Base-by-base conservation (phyloP, 768 basidiomycete species). In the Naganishia onofrii region DNA sequence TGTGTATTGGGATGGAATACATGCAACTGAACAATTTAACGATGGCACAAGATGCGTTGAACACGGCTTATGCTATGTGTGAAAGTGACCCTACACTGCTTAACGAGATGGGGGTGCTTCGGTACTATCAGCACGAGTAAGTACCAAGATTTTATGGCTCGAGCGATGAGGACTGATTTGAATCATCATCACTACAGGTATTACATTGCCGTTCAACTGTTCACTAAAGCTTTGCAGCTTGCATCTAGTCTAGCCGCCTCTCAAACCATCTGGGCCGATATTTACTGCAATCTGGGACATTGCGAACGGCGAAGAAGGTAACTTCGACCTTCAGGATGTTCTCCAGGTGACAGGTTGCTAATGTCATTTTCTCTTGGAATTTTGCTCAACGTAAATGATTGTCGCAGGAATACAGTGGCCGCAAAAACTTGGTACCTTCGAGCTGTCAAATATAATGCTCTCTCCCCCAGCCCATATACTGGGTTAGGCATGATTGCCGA, bases 1-100 rank as follows among this genome's bases (percentile, higher is more conserved):
- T 94, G 82, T 98, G 93, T 77, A 92, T 98, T 55, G 96, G 95
- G 7, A 98, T 97, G 94, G 95, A 99, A 80, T 91, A 98, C 74
- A 91, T 99, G 44, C 89, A 89, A 77, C 84, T 99, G 8, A 90
- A 89, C 32, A 92, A 97, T 72, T 85, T 87, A 72, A 78, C 81
- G 28, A 84, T 92, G 54, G 96, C 96, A 4, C 89, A 91, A 58
- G 95, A 98, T 76, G 90, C 95, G 21, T 84, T 99, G 51, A 85
- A 87, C 71, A 91, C 93, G 0, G 89, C 94, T 4, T 83, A 88
- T 74, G 71, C 71, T 7, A 88, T 94, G 83, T 94, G 93, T 77
- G 86, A 89, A 71, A 87, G 86, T 10, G 96, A 99, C 76, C 94
- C 96, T 44, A 82, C 97, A 67, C 83, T 97, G 55, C 84, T 89